Percentiles rank a stretch among this genome's conserved stretches.
Evolutionary conservation across 192 early-diverging fungal species (phyloP).

Genomic region (Funneliformis geosporum): DNA sequence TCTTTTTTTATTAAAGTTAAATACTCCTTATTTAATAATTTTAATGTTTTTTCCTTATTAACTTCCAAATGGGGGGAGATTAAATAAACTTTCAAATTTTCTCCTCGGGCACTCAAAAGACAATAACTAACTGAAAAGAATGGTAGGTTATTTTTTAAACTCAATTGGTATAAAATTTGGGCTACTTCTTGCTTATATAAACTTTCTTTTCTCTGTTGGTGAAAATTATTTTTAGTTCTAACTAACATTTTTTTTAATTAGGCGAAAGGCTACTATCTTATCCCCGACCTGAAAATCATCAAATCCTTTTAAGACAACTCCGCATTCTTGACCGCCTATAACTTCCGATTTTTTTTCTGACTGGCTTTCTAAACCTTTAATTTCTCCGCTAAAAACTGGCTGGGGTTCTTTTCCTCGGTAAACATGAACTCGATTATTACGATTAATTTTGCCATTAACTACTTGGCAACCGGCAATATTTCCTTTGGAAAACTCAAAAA

Average conservation of each 20-base stretch:
- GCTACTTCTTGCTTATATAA: neutral
- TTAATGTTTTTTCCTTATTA: neutral
- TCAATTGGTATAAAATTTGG: neutral
- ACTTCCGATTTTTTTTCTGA: neutral
- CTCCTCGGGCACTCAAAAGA: neutral
- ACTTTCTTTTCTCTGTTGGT: neutral
- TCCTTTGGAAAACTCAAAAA: neutral
- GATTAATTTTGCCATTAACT: neutral
- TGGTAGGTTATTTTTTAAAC: neutral
- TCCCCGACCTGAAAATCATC: neutral
- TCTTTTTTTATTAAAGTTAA: neutral
- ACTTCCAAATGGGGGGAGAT: neutral
- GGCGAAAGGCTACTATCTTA: neutral
- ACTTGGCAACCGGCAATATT: constrained; percentile 1
- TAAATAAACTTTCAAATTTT: neutral
- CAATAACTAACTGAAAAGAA: neutral
- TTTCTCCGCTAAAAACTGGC: neutral
- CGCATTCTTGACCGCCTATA: neutral
- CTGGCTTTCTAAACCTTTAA: neutral
- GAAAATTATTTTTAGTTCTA: neutral
- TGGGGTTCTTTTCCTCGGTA: neutral
- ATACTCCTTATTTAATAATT: neutral
- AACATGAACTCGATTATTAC: neutral
- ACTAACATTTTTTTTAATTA: neutral
- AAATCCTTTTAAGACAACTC: neutral